Evolutionary conservation across 192 early-diverging fungal species (phyloP).

Genomic region (Rhizophagus sp.): DNA sequence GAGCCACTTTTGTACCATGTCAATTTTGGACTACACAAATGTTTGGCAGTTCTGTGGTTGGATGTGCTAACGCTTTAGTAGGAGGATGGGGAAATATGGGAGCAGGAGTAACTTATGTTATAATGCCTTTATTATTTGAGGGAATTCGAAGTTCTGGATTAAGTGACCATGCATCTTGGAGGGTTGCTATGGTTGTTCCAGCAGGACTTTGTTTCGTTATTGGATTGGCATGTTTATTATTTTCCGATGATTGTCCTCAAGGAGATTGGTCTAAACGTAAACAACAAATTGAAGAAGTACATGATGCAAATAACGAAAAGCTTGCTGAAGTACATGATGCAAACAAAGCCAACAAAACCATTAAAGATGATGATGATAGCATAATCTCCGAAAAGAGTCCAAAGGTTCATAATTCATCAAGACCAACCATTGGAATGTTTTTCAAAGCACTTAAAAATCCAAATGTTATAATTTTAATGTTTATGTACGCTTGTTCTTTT

Average conservation of each 20-base stretch:
- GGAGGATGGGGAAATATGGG: conserved; percentile 75
- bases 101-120: conserved; percentile 59
- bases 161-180: conserved; percentile 48
- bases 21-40: conserved; percentile 70
- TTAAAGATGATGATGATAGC: conserved; percentile 35
- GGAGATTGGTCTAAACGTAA: conserved; percentile 35
- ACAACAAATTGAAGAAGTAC: not conserved
- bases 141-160: conserved; percentile 33
- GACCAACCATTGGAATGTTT: not conserved
- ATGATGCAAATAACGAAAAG: conserved; percentile 35
- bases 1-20: conserved; percentile 69
- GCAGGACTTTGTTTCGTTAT: conserved; percentile 39
- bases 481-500: conserved; percentile 65
- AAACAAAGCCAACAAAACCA: not conserved
- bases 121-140: conserved; percentile 60
- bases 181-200: conserved; percentile 45
- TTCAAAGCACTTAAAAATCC: conserved; percentile 36
- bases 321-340: conserved; percentile 42
- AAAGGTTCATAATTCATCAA: not conserved
- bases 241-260: conserved; percentile 48
- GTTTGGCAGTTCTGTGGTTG: conserved; percentile 59
- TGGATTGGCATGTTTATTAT: conserved; percentile 35
- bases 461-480: conserved; percentile 50
- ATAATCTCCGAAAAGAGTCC: conserved; percentile 24
- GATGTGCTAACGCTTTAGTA: conserved; percentile 66